These are phyloP conservation scores for Linnemannia zychae DNA, from an alignment of 192 early-diverging fungal genomes.

Conservation along the genomic window DNA sequence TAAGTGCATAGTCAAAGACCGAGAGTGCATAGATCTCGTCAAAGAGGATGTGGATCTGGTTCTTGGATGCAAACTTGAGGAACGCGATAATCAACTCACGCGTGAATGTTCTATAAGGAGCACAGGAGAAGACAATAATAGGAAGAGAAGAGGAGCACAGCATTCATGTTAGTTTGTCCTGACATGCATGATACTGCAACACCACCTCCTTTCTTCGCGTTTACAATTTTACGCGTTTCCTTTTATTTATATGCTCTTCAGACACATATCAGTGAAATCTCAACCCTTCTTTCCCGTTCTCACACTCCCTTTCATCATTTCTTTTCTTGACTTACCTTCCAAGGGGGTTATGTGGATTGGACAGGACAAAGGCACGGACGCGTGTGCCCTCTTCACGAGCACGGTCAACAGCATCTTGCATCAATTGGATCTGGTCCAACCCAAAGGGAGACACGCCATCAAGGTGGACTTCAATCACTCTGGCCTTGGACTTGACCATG, in stretches of 20 bases:
- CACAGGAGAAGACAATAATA: not conserved
- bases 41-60: constrained; percentile 75
- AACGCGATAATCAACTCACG: constrained; percentile 65
- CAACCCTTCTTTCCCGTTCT: not conserved
- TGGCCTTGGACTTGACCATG: constrained; percentile 62
- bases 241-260: not conserved
- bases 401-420: constrained; percentile 66
- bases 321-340: constrained; percentile 60
- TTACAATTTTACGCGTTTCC: not conserved
- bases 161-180: not conserved
- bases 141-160: not conserved
- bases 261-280: no score
- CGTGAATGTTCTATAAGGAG: constrained; percentile 59
- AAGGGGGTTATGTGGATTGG: constrained; percentile 82
- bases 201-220: no score
- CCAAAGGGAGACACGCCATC: constrained; percentile 55
- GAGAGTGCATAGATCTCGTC: constrained; percentile 90
- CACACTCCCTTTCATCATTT: not conserved
- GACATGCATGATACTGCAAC: no score
- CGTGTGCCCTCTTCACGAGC: constrained; percentile 54
- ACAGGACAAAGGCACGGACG: constrained; percentile 73
- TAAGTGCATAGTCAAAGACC: constrained; percentile 61
- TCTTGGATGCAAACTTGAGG: constrained; percentile 72
- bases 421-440: constrained; percentile 49
- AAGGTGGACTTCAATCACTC: constrained; percentile 64